Base-by-base conservation (phyloP, 2,329 filamentous ascomycete species). In the Fusarium clavum region DNA sequence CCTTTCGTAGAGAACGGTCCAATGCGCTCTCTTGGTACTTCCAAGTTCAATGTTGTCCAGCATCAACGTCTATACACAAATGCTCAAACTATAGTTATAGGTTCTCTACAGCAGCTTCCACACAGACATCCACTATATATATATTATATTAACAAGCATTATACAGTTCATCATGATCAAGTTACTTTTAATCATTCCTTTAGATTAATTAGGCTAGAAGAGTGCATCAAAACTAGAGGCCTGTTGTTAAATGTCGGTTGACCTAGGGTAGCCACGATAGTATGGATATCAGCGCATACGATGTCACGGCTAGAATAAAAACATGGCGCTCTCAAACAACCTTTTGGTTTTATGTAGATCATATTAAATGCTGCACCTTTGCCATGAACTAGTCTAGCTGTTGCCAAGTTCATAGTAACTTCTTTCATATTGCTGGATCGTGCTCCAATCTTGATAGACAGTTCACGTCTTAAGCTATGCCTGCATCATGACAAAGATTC, bases 11-110 rank as follows among this genome's bases (percentile, higher is more conserved):
- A 16, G 12, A 6, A 11, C 4, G 2, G 6, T 13, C 6, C 8
- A 18, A 2, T n/a, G 34, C 6, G n/a, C 6, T 9, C 6, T 5
- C 5, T 13, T 12, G 10, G 9, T 12, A 5, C 34, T 6, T 38
- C 12, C 18, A n/a, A 1, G 6, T n/a, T 38, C 6, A 38, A 6
- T 18, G 5, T n/a, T 38, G 16, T 18, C 5, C 32, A 34, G 9
- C 9, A 11, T 18, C 9, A 38, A 38, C 16, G 16, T 9, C 32
- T 9, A 34, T 18, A 18, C 1, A 6, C 11, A n/a, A 38, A 38
- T 38, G 6, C 6, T 8, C 10, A n/a, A 3, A 10, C 18, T n/a
- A 4, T 12, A 12, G 10, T 12, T n/a, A n/a, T 2, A 0, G 12
- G n/a, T 11, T 3, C 18, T 1, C 6, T n/a, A 3, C 34, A n/a